phyloP scores from a whole-genome alignment of 2,329 filamentous ascomycete genomes.

The Atkinsonella hypoxylon region DNA sequence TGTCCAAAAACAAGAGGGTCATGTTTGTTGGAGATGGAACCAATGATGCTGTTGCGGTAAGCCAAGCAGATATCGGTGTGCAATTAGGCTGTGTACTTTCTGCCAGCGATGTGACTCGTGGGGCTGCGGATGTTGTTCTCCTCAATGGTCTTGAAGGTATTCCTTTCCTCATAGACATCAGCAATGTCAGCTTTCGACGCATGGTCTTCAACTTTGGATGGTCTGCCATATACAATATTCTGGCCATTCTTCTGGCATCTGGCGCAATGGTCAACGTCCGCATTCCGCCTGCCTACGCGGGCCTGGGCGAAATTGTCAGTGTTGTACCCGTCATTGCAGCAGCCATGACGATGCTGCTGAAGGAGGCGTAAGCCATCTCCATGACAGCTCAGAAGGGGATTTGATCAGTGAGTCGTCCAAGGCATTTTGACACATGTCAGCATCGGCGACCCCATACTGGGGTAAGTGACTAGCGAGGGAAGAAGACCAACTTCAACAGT shows the following conservation, averaged over 20 bases:
- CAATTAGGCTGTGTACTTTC: conserved; percentile 36
- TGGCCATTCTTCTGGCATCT: conserved; percentile 47
- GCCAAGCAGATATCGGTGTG: conserved; percentile 47
- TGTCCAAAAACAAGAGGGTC: conserved; percentile 21
- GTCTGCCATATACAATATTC: conserved; percentile 49
- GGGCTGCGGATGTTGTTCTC: conserved; percentile 46
- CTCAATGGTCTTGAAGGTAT: conserved; percentile 39
- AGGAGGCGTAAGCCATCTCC: conserved; percentile 6
- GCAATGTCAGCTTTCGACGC: conserved; percentile 22
- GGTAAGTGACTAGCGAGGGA: not conserved
- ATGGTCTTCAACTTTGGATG: conserved; percentile 51
- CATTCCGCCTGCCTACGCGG: conserved; percentile 39
- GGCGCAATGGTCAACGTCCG: conserved; percentile 44
- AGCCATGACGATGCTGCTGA: conserved; percentile 18
- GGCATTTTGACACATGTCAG: not conserved
- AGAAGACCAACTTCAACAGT: not conserved
- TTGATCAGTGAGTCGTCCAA: not conserved
- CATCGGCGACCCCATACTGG: not conserved
- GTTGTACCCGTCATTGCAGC: conserved; percentile 46
- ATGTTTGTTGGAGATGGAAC: conserved; percentile 54
- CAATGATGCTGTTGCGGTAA: conserved; percentile 51
- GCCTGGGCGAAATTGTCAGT: conserved; percentile 53
- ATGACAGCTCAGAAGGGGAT: not conserved
- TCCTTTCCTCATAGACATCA: conserved; percentile 37
- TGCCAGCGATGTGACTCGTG: conserved; percentile 40